A percentile compares a stretch with the other conserved stretches of the same genome.
These are phyloP conservation scores for Nevesoporus exiguus DNA, from an alignment of 768 basidiomycete species.

Conservation along the genomic window DNA sequence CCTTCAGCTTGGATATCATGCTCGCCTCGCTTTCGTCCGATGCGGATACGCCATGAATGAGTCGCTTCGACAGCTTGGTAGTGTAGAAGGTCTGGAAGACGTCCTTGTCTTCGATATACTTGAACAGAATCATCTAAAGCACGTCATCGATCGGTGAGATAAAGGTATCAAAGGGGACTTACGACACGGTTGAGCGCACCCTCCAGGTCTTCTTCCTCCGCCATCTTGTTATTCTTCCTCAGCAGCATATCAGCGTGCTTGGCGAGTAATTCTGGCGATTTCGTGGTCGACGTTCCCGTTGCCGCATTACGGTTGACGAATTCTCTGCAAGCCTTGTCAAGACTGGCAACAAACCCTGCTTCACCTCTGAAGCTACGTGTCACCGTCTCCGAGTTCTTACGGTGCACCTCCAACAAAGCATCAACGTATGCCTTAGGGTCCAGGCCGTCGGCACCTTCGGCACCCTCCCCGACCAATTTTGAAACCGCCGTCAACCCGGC, in stretches of 20 bases:
- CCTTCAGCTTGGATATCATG: conserved; percentile 98
- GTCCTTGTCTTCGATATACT: conserved; percentile 98
- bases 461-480: conserved; percentile 57
- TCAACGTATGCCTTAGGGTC: conserved; percentile 96
- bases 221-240: conserved; percentile 93
- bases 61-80: conserved; percentile 87
- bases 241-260: conserved; percentile 88
- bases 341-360: conserved; percentile 86
- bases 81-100: conserved; percentile 98
- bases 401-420: conserved; percentile 85
- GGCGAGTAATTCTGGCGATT: conserved; percentile 89
- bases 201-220: conserved; percentile 89
- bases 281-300: conserved; percentile 77
- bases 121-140: conserved; percentile 90
- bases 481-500: conserved; percentile 80
- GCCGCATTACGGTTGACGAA: conserved; percentile 94
- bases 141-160: conserved; percentile 3
- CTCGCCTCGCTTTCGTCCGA: conserved; percentile 96
- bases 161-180: conserved; percentile 26
- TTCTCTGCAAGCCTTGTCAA: conserved; percentile 93
- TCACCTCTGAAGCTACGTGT: conserved; percentile 87
- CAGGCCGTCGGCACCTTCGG: conserved; percentile 53
- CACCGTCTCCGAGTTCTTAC: conserved; percentile 88
- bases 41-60: conserved; percentile 86
- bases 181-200: conserved; percentile 88